These are phyloP conservation scores for Termitomyces sp. DNA, from an alignment of 768 basidiomycete genomes.

Conservation along the genomic window DNA sequence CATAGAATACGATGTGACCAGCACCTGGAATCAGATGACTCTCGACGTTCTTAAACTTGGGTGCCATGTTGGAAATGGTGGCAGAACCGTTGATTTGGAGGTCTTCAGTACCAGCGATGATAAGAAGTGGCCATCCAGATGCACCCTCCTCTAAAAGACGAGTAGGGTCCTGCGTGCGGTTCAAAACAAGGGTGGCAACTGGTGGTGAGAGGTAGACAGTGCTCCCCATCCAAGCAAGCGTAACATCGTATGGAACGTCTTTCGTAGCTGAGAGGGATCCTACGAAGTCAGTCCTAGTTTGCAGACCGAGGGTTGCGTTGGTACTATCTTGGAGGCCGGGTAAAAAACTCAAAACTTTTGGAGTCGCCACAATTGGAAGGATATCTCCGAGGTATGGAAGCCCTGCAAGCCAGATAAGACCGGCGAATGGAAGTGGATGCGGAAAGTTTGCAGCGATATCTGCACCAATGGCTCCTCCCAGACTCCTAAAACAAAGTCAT, in stretches of 20 bases:
- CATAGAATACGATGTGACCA: slow-evolving; percentile 17
- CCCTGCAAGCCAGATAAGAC: neutral
- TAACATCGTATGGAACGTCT: neutral
- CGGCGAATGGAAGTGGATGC: neutral
- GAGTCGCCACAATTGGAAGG: neutral
- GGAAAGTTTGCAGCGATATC: neutral
- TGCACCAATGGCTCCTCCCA: neutral
- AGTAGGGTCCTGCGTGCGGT: neutral
- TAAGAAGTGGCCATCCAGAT: neutral
- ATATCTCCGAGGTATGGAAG: neutral
- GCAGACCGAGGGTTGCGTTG: neutral
- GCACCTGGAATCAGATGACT: slow-evolving; percentile 19
- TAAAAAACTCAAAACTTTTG: neutral
- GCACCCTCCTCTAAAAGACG: neutral
- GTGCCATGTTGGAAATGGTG: slow-evolving; percentile 19
- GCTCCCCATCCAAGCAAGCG: neutral
- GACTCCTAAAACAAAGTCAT: neutral
- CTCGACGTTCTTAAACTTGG: slow-evolving; percentile 27
- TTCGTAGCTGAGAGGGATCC: neutral
- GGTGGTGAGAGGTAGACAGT: neutral
- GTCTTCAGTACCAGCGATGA: slow-evolving; percentile 9
- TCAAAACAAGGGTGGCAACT: neutral
- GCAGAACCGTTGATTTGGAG: slow-evolving; percentile 19
- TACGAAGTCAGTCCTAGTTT: neutral
- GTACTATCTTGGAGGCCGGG: neutral